These are phyloP conservation scores for Stachybotrys chlorohalonatus DNA, from an alignment of 2,329 filamentous ascomycete genomes.

Conservation along the genomic window DNA sequence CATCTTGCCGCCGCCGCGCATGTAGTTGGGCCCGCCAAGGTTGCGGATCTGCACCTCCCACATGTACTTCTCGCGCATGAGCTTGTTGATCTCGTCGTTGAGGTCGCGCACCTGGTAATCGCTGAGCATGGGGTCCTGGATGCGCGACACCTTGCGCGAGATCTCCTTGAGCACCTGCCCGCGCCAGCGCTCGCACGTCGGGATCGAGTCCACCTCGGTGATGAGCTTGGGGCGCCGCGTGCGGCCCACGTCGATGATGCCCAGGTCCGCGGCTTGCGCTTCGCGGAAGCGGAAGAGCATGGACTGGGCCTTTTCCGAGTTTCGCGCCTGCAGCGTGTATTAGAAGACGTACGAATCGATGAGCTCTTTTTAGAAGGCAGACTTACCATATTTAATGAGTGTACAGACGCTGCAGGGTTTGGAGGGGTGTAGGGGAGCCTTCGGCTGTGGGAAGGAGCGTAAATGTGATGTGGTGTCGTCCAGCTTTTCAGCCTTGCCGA, in stretches of 20 bases:
- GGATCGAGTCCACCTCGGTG: constrained; percentile 75
- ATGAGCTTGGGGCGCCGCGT: constrained; percentile 86
- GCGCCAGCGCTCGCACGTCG: constrained; percentile 92
- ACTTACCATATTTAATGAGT: constrained; percentile 17
- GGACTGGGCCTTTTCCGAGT: constrained; percentile 96
- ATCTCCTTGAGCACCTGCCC: constrained; percentile 97
- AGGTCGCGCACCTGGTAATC: constrained; percentile 97
- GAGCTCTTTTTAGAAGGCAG: too few species aligned
- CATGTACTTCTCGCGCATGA: constrained; percentile 98
- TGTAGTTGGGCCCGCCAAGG: constrained; percentile 94
- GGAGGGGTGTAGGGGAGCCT: neutral
- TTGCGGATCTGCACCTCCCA: constrained; percentile 97
- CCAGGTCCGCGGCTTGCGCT: constrained; percentile 89
- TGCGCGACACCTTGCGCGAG: constrained; percentile 89
- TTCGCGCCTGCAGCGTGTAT: constrained; percentile 61
- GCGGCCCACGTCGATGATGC: constrained; percentile 88
- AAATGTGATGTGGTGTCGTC: constrained; percentile 7
- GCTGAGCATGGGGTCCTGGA: constrained; percentile 83
- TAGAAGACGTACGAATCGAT: too few species aligned
- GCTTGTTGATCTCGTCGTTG: constrained; percentile 98
- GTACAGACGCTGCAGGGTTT: neutral
- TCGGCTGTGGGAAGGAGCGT: constrained; percentile 1
- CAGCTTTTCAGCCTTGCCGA: constrained; percentile 18
- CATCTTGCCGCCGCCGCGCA: constrained; percentile 61
- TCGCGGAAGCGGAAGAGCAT: constrained; percentile 99